phyloP scores from a whole-genome alignment of 495 filamentous ascomycete species.

The Talaromyces proteolyticus region DNA sequence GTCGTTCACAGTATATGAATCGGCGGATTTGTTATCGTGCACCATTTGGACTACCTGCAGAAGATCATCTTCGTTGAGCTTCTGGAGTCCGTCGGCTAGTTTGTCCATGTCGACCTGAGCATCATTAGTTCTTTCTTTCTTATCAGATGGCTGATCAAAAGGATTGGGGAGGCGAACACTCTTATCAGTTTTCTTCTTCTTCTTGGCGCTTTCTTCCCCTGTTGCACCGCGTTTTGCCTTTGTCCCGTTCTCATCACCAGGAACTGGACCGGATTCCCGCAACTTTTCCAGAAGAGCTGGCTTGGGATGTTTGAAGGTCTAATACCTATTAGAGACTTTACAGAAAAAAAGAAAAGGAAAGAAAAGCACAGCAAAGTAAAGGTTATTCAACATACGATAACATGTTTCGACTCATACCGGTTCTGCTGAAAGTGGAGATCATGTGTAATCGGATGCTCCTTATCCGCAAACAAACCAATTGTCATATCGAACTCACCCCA shows the following conservation, averaged over 20 bases:
- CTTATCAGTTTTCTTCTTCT: conserved; percentile 72
- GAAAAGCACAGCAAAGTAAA: too few relatives aligned
- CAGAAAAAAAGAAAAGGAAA: too few relatives aligned
- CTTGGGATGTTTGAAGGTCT: conserved; percentile 90
- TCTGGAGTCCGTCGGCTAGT: conserved; percentile 86
- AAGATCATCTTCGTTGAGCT: conserved; percentile 81
- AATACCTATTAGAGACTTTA: too few relatives aligned
- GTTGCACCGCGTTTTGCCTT: conserved; percentile 43
- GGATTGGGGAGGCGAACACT: conserved; percentile 33
- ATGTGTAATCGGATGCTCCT: conserved; percentile 73
- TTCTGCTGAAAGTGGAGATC: conserved; percentile 86
- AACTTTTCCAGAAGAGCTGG: conserved; percentile 68
- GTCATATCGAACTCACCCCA: conserved; percentile 99
- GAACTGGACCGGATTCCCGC: conserved; percentile 75
- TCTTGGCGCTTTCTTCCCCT: conserved; percentile 58
- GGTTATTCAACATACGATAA: conserved; percentile 50
- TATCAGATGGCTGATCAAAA: conserved; percentile 5
- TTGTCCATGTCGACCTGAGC: conserved; percentile 83
- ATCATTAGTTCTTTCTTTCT: background rate
- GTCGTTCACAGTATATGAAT: conserved; percentile 96
- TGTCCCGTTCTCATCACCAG: conserved; percentile 63
- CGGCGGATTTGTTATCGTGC: conserved; percentile 86
- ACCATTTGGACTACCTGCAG: conserved; percentile 96
- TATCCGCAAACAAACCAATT: conserved; percentile 77
- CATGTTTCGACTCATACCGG: conserved; percentile 79